A percentile compares a stretch with the other conserved stretches of the same genome.
These are phyloP conservation scores for Pythium biforme DNA, from an alignment of 352 stramenopile genomes.

Conservation along the genomic window DNA sequence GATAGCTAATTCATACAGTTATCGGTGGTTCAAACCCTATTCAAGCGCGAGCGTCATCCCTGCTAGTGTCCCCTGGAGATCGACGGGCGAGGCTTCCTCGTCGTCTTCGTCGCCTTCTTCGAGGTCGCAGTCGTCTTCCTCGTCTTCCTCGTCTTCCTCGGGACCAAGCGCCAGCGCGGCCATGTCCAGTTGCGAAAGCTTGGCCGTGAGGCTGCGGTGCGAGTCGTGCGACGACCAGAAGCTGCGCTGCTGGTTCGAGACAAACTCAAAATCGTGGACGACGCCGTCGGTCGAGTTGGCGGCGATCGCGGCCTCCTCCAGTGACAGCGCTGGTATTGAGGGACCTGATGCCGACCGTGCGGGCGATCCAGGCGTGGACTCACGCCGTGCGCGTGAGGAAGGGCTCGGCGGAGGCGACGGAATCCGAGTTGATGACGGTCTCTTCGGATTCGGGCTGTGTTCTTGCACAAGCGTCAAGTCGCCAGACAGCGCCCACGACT, in stretches of 20 bases:
- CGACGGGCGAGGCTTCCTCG: background rate
- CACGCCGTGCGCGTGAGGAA: background rate
- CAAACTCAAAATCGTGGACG: constrained; percentile 28
- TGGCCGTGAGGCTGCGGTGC: constrained; percentile 22
- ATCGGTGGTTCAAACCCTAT: background rate
- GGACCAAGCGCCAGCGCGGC: background rate
- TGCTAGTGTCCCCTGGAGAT: background rate
- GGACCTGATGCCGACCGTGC: background rate
- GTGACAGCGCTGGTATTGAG: background rate
- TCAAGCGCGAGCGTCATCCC: background rate
- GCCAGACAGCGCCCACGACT: background rate
- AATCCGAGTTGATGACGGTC: background rate
- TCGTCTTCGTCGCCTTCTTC: constrained; percentile 18
- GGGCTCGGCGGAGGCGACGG: constrained; percentile 2
- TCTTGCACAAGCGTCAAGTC: too few relatives aligned
- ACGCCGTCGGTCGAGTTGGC: constrained; percentile 16
- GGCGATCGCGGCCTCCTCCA: background rate
- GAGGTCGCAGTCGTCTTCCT: background rate
- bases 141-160: constrained; percentile 7
- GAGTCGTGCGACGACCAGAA: constrained; percentile 24
- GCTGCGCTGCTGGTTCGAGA: constrained; percentile 11
- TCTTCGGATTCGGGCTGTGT: background rate
- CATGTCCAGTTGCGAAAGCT: constrained; percentile 23
- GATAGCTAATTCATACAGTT: background rate
- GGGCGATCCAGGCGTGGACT: constrained; percentile 1